A percentile compares a stretch with the other conserved stretches of the same genome.
phyloP scores from a whole-genome alignment of 768 basidiomycete species.

The Lactarius psammicola region DNA sequence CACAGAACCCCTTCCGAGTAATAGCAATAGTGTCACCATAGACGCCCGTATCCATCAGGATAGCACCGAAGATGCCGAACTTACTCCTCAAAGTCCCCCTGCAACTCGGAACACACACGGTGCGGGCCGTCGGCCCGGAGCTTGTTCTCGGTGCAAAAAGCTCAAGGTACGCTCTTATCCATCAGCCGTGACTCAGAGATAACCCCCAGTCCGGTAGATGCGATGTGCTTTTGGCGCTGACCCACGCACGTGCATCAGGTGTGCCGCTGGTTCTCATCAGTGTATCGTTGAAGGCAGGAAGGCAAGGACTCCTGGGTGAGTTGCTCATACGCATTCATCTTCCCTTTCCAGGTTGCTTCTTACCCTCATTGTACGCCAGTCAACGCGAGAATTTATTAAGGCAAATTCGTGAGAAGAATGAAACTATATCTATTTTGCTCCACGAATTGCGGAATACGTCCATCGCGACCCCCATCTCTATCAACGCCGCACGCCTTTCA shows the following conservation, averaged over 20 bases:
- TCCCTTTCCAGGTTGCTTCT: too few relatives aligned
- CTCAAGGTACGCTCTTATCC: constrained; percentile 29
- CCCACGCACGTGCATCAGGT: constrained; percentile 22
- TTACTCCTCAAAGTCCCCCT: constrained; percentile 7
- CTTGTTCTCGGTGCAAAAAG: constrained; percentile 34
- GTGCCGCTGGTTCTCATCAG: constrained; percentile 33
- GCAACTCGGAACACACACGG: not conserved
- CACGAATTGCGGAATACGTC: constrained; percentile 33
- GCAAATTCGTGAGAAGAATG: constrained; percentile 37
- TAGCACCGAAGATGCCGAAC: not conserved
- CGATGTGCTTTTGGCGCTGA: constrained; percentile 26
- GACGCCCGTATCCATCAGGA: not conserved
- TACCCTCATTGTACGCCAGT: constrained; percentile 18
- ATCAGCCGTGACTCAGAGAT: not conserved
- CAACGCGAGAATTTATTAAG: constrained; percentile 35
- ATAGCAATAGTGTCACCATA: not conserved
- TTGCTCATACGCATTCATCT: not conserved
- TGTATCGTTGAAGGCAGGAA: constrained; percentile 37
- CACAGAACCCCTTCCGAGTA: not conserved
- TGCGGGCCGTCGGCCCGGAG: constrained; percentile 27
- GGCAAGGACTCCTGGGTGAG: constrained; percentile 38
- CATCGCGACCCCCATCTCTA: constrained; percentile 34
- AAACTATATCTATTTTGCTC: constrained; percentile 32
- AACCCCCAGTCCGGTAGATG: constrained; percentile 2
- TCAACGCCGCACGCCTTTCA: constrained; percentile 33